Evolutionary conservation across 2,329 filamentous ascomycete genomes (phyloP), one percentile per base, ranked within the genome.

Genomic region (Kalmusia sp.): DNA sequence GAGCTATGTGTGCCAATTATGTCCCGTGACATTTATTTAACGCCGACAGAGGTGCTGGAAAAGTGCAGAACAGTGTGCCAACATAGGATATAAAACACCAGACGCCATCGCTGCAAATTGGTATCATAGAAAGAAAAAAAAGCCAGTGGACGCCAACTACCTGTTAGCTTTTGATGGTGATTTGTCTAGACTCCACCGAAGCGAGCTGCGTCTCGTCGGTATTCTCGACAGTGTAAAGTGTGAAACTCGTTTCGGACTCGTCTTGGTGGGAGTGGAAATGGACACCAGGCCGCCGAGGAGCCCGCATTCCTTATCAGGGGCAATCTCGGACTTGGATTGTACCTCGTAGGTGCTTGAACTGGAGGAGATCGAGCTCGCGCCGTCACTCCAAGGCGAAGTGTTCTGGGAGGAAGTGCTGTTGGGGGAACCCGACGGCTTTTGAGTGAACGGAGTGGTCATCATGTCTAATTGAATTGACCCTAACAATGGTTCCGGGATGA

Each of bases 331-430:
- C 7, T 57, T 56, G 11, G 39, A 15, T 17, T 19, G 30, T 8
- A 62, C 65, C 4, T 50, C 59, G 24, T 58, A 54, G 2, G 61
- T 54, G 38, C 69, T 73, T 2, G 68, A 70, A 24, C 64, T 62
- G 7, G 71, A 73, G 3, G 69, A 72, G 2, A 56, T 47, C 7
- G 59, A 62, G 39, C 69, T 71, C 34, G 49, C 63, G 2, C 58
- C 52, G 35, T 70, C 69, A 24, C 68, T 73, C 68, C 67, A 74
- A 9, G 65, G 43, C 8, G 66, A 64, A 48, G 61, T 70, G 14
- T 59, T 52, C 5, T 51, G 49, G 2, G 67, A 70, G 15, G 55
- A 65, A 3, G 63, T 63, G 46, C 70, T 72, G 11, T 68, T 64
- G 4, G 68, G 66, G 1, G 67, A 69, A 41, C 59, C 64, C 22